Percentiles rank a stretch among this genome's conserved stretches.
Evolutionary conservation across 352 stramenopile genomes (phyloP).

Genomic region (Globisporangium solare): DNA sequence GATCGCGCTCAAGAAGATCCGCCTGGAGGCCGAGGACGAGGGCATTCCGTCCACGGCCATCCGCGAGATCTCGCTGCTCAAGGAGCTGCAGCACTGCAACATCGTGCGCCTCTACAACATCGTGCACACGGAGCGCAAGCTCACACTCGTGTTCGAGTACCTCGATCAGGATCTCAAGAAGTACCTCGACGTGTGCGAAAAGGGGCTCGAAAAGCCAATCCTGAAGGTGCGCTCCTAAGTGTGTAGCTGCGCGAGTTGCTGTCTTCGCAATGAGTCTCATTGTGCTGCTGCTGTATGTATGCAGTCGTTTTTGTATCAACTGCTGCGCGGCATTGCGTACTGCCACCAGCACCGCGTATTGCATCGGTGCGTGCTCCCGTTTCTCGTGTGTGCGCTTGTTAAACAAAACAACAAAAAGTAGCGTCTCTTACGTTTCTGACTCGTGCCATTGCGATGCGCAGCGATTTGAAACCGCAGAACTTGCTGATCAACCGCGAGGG

Average conservation of each 20-base stretch:
- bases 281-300: background rate
- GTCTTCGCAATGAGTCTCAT: no score
- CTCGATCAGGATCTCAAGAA: constrained; percentile 99
- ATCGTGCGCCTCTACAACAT: constrained; percentile 99
- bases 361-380: constrained; percentile 54
- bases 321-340: constrained; percentile 98
- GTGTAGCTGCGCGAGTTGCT: background rate
- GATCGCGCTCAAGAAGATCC: constrained; percentile 99
- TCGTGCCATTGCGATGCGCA: constrained; percentile 38
- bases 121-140: constrained; percentile 98
- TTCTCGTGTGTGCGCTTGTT: no score
- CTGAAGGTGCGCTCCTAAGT: constrained; percentile 44
- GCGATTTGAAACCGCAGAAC: constrained; percentile 99
- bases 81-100: constrained; percentile 97
- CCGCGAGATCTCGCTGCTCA: constrained; percentile 98
- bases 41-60: constrained; percentile 98
- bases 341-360: constrained; percentile 97
- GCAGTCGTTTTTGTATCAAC: constrained; percentile 98
- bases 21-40: constrained; percentile 97
- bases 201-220: constrained; percentile 91
- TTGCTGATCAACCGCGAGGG: constrained; percentile 97
- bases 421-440: no score
- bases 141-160: constrained; percentile 99
- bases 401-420: no score
- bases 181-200: constrained; percentile 99